These are phyloP conservation scores for Trichoderma pleuroti DNA, from an alignment of 2,329 filamentous ascomycete genomes.

Conservation along the genomic window DNA sequence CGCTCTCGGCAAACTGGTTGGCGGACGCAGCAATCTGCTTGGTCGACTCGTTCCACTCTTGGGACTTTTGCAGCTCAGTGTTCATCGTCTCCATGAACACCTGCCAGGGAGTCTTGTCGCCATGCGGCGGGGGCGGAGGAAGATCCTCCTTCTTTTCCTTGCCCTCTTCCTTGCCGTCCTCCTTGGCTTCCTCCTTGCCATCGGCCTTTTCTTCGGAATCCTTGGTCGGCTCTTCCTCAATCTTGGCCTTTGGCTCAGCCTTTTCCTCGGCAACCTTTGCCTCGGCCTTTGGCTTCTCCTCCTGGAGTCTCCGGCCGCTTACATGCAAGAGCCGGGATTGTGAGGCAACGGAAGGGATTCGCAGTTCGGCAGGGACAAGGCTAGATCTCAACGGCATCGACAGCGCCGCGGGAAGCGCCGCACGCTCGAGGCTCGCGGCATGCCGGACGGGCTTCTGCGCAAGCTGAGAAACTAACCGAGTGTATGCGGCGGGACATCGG, in stretches of 20 bases:
- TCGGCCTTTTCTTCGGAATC: constrained; percentile 43
- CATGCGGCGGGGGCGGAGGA: constrained; percentile 89
- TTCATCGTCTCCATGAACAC: constrained; percentile 97
- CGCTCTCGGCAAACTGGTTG: constrained; percentile 89
- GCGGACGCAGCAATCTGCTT: constrained; percentile 88
- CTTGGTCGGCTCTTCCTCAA: constrained; percentile 31
- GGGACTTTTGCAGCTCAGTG: constrained; percentile 90
- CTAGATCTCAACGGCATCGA: constrained; percentile 44
- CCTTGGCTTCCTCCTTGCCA: constrained; percentile 45
- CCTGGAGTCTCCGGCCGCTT: constrained; percentile 30
- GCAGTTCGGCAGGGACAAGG: constrained; percentile 38
- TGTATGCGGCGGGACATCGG: constrained; percentile 45
- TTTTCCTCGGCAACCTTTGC: not conserved
- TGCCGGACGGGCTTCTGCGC: constrained; percentile 29
- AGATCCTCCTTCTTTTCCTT: constrained; percentile 63
- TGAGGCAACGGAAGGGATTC: constrained; percentile 32
- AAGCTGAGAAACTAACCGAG: constrained; percentile 43
- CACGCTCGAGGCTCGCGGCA: constrained; percentile 28
- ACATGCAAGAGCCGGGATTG: constrained; percentile 35
- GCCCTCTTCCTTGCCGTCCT: constrained; percentile 42
- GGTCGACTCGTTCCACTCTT: constrained; percentile 98
- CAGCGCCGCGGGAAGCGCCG: constrained; percentile 28
- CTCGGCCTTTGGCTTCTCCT: constrained; percentile 31
- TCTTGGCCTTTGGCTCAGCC: constrained; percentile 21
- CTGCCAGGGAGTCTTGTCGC: constrained; percentile 97